phyloP scores from a whole-genome alignment of 768 basidiomycete genomes.

The Crucibulum laeve region DNA sequence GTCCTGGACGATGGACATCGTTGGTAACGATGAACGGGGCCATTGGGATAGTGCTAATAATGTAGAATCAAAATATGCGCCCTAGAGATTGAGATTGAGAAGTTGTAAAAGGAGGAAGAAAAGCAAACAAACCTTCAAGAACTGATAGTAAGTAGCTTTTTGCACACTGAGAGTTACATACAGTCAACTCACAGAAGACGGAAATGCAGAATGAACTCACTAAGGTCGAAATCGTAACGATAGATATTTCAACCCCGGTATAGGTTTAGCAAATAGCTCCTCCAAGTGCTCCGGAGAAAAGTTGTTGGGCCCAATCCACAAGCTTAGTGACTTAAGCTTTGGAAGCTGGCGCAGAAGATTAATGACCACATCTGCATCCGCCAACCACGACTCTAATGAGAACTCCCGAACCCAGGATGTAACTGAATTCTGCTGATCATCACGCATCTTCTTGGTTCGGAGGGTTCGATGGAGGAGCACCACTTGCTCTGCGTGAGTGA shows the following conservation, averaged over 20 bases:
- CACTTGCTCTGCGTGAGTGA: slow-evolving; percentile 50
- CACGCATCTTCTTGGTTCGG: slow-evolving; percentile 11
- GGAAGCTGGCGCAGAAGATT: slow-evolving; percentile 63
- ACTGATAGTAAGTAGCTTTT: slow-evolving; percentile 76
- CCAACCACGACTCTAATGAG: slow-evolving; percentile 57
- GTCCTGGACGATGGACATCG: slow-evolving; percentile 66
- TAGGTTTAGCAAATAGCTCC: slow-evolving; percentile 51
- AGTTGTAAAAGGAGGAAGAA: not conserved
- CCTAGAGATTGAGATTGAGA: slow-evolving; percentile 32
- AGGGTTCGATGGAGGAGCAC: slow-evolving; percentile 54
- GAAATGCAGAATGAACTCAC: slow-evolving; percentile 35
- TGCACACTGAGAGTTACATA: slow-evolving; percentile 43
- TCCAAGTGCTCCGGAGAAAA: slow-evolving; percentile 82
- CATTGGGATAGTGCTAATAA: slow-evolving; percentile 61
- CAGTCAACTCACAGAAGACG: not conserved
- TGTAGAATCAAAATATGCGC: slow-evolving; percentile 79
- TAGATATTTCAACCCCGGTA: slow-evolving; percentile 42
- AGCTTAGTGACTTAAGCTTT: slow-evolving; percentile 39
- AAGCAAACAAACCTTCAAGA: slow-evolving; percentile 52
- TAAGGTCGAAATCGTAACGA: slow-evolving; percentile 81
- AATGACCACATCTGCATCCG: slow-evolving; percentile 71
- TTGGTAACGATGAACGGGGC: slow-evolving; percentile 40
- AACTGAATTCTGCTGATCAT: not conserved
- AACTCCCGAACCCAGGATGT: slow-evolving; percentile 43
- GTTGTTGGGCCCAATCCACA: slow-evolving; percentile 72